A percentile compares a stretch with the other conserved stretches of the same genome.
Evolutionary conservation across 208 protist species (phyloP).

Genomic region (Leishmania gerbilli): DNA sequence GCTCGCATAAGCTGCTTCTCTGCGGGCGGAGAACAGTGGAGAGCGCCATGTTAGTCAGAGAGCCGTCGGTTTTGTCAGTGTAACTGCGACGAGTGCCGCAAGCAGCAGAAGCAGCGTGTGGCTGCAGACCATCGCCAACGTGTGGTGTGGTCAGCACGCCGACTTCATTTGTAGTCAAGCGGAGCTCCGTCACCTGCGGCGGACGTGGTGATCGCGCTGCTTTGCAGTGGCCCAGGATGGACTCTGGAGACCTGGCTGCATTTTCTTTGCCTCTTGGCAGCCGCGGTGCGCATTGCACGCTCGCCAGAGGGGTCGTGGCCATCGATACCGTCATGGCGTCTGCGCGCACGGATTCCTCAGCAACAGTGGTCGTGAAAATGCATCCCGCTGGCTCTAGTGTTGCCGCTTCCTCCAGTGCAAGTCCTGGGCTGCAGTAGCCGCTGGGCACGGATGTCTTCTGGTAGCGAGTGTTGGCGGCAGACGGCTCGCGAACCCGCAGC

Average conservation of each 20-base stretch:
- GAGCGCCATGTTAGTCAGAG: conserved; percentile 27
- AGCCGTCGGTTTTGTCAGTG: neutral
- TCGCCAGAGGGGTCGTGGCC: conserved; percentile 1
- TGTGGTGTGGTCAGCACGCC: neutral
- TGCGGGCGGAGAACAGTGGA: conserved; percentile 10
- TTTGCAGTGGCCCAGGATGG: neutral
- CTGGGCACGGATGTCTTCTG: neutral
- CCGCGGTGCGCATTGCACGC: neutral
- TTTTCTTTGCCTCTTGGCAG: neutral
- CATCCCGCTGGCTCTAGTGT: neutral
- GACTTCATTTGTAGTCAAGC: neutral
- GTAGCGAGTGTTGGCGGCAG: neutral
- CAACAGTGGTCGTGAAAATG: neutral
- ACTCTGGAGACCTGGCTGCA: neutral
- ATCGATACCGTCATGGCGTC: neutral
- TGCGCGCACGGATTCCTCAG: neutral
- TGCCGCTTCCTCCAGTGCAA: neutral
- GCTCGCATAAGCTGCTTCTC: neutral
- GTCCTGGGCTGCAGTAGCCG: neutral
- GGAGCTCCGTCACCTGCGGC: neutral
- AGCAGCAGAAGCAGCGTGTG: neutral
- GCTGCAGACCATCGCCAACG: conserved; percentile 3
- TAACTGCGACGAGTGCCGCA: neutral
- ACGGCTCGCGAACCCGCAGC: conserved; percentile 17
- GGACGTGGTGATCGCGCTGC: conserved; percentile 12